Conservation (phyloP, 177 flowering plant species). For the Tripterygium wilfordii region DNA sequence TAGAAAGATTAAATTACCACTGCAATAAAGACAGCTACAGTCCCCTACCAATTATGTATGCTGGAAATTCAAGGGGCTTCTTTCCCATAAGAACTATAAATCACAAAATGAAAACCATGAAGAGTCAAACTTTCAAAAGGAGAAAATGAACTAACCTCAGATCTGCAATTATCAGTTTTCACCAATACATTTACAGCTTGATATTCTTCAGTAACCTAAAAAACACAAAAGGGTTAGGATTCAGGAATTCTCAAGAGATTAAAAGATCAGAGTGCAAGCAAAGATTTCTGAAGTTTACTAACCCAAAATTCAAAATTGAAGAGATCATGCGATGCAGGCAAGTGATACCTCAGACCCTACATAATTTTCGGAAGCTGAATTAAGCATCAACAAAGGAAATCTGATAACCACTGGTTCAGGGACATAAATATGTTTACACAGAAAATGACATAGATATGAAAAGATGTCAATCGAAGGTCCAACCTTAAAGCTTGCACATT, state of each 20-base stretch:
- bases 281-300: conserved; percentile 39
- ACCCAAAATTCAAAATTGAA: conserved; percentile 99
- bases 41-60: no score
- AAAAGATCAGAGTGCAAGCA: conserved; percentile 6
- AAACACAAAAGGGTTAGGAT: conserved; percentile 6
- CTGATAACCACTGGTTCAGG: background rate
- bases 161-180: conserved; percentile 53
- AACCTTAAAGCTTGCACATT: conserved; percentile 94
- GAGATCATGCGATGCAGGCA: conserved; percentile 79
- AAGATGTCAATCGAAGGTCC: background rate
- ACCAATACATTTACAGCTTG: conserved; percentile 91
- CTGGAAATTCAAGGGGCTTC: no score
- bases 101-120: no score
- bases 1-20: no score
- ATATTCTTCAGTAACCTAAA: conserved; percentile 79
- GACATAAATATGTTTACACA: background rate
- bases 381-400: background rate
- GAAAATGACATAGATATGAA: background rate
- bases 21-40: no score
- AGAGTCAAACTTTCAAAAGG: background rate
- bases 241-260: background rate
- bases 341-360: conserved; percentile 84
- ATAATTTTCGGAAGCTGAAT: no score
- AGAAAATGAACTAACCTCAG: conserved; percentile 52
- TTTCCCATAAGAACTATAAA: no score